Evolutionary conservation across 352 stramenopile genomes (phyloP).

Genomic region (Saprolegnia parasitica): DNA sequence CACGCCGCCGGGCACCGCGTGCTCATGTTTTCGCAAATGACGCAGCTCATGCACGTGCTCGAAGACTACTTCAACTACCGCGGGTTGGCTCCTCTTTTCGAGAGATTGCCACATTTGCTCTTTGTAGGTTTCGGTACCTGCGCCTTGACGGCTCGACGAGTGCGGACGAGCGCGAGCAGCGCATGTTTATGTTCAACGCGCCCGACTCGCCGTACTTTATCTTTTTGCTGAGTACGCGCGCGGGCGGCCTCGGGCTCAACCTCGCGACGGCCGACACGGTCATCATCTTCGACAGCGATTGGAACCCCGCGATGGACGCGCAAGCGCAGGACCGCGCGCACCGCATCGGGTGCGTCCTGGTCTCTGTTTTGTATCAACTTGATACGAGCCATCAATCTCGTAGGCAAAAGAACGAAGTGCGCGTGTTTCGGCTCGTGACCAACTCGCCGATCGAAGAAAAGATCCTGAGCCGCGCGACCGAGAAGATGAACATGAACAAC

Average conservation of each 20-base stretch:
- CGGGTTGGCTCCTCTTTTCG: slow-evolving; percentile 29
- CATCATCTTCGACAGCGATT: slow-evolving; percentile 99
- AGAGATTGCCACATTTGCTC: background rate
- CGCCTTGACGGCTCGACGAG: slow-evolving; percentile 95
- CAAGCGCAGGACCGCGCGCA: slow-evolving; percentile 90
- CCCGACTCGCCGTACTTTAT: slow-evolving; percentile 89
- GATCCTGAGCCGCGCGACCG: slow-evolving; percentile 76
- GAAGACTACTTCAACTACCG: slow-evolving; percentile 88
- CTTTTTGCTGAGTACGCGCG: slow-evolving; percentile 96
- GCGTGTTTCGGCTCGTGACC: slow-evolving; percentile 79
- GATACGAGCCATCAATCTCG: background rate
- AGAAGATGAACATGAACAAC: slow-evolving; percentile 92
- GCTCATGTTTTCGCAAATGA: slow-evolving; percentile 90
- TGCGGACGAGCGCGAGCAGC: slow-evolving; percentile 94
- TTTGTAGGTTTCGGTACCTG: slow-evolving; percentile 87
- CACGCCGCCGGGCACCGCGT: slow-evolving; percentile 88
- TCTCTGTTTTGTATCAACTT: background rate
- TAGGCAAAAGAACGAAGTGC: slow-evolving; percentile 84
- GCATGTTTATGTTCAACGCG: slow-evolving; percentile 98
- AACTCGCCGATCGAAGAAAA: slow-evolving; percentile 87
- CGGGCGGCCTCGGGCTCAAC: slow-evolving; percentile 97
- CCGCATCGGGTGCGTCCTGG: slow-evolving; percentile 64
- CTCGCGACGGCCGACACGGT: slow-evolving; percentile 97
- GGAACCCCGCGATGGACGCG: slow-evolving; percentile 97
- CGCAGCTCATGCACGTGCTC: slow-evolving; percentile 85